Base-by-base conservation (phyloP, 108 stramenopile species). In the Nitzschia sp. region DNA sequence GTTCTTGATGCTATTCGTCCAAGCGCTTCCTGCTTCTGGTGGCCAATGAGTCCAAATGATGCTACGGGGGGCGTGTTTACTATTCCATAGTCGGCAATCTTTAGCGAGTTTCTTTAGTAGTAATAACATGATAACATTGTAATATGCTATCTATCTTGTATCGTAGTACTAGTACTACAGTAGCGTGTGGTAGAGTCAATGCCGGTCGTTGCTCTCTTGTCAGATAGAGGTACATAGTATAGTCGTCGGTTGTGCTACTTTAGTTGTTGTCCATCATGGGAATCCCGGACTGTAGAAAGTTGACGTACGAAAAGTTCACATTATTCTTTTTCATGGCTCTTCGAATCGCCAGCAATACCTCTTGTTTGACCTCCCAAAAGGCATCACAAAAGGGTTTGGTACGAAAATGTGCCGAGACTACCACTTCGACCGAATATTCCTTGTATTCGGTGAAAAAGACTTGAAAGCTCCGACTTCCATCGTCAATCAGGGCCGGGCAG, bases 391-490 rank as follows among this genome's bases (percentile, higher is more conserved):
- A 52, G 46, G 83, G 85, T 28, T 58, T 68, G 25, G 55, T 66
- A 13, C 35, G 54, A 45, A 85, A 70, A 0, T 79, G 78, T 22
- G 78, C 72, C 58, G 86, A 81, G 17, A 86, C 79, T 23, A 75
- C 38, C 6, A 89, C 81, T 46, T 77, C 71, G 28, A 89, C 45
- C 31, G 68, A 55, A 21, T 69, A 56, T 17, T 61, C 76, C 3
- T 62, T 66, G 58, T 79, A 82, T 26, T 63, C 71, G 16, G 54
- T 44, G 82, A 83, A 86, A 28, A 60, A 45, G 21, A 85, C 85
- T 33, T 72, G 73, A 48, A 86, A 85, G 52, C 78, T 71, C 2
- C 76, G 66, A 21, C 75, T 65, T 29, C 85, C 85, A 32, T 89
- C 83, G 0, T 63, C 58, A 25, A 89, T 68, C 13, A 89, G 73